Conservation (phyloP, 2,329 filamentous ascomycete species). For the Colletotrichum cuscutae region DNA sequence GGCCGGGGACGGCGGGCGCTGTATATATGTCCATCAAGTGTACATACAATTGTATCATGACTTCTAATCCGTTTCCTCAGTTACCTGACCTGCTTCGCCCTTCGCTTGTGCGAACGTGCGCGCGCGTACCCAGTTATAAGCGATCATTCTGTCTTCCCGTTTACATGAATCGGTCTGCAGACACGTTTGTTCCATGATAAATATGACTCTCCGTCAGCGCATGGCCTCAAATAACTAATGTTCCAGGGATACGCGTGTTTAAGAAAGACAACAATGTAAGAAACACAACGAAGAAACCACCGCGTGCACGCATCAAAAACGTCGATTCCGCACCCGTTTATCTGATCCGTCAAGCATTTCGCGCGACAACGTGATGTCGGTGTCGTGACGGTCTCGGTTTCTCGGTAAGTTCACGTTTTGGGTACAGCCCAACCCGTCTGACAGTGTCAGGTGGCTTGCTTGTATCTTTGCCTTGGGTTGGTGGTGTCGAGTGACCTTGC, state of each 20-base stretch:
- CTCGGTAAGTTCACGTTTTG: constrained; percentile 10
- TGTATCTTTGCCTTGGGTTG: constrained; percentile 6
- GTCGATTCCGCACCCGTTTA: constrained; percentile 16
- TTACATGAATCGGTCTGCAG: neutral
- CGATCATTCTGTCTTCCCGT: constrained; percentile 12
- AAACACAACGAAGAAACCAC: neutral
- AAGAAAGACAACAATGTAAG: neutral
- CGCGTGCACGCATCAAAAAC: constrained; percentile 4
- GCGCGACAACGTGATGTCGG: constrained; percentile 16
- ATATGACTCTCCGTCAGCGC: neutral
- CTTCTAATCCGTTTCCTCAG: constrained; percentile 18
- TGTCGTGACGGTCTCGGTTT: constrained; percentile 1
- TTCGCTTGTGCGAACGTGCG: neutral
- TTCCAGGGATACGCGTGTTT: constrained; percentile 6
- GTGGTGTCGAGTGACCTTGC: constrained; percentile 26
- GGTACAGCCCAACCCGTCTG: constrained; percentile 5
- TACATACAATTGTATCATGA: constrained; percentile 38
- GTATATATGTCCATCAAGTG: constrained; percentile 52
- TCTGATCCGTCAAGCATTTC: constrained; percentile 9
- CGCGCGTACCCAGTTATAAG: neutral
- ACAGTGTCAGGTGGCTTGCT: constrained; percentile 23
- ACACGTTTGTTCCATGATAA: neutral
- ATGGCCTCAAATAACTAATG: neutral
- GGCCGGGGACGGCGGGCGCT: constrained; percentile 41
- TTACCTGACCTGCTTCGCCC: constrained; percentile 1